phyloP scores from a whole-genome alignment of 164 flowering plant genomes.

The Macadamia tetraphylla region DNA sequence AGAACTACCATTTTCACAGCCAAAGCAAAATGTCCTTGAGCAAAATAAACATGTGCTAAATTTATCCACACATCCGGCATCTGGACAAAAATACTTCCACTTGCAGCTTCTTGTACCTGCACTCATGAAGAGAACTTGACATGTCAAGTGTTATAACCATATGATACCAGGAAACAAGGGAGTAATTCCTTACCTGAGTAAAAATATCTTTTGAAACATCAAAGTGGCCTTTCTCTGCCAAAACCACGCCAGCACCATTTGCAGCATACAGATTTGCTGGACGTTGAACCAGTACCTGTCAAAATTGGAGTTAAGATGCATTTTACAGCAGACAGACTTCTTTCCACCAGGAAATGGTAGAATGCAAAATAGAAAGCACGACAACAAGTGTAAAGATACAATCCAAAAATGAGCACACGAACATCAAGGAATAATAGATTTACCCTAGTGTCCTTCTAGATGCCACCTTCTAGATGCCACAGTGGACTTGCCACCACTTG shows the following conservation, averaged over 20 bases:
- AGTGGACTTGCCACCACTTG: too few relatives aligned
- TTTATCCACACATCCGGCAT: conserved; percentile 99
- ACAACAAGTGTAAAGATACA: too few relatives aligned
- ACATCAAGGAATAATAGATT: too few relatives aligned
- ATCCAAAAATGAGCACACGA: too few relatives aligned
- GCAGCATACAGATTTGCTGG: conserved; percentile 89
- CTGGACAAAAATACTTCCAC: conserved; percentile 87
- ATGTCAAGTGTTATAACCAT: not conserved
- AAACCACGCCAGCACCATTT: conserved; percentile 87
- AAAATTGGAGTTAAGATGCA: not conserved
- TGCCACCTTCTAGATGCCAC: too few relatives aligned
- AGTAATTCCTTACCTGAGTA: conserved; percentile 57
- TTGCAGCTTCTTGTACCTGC: conserved; percentile 97
- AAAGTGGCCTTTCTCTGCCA: conserved; percentile 96
- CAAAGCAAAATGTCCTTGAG: conserved; percentile 88
- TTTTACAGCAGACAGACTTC: not conserved
- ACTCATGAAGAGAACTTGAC: not conserved
- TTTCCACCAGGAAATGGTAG: not conserved
- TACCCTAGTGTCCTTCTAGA: too few relatives aligned
- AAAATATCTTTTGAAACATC: conserved; percentile 92
- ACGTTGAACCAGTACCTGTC: conserved; percentile 73
- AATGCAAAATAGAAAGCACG: not conserved
- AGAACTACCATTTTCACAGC: conserved; percentile 85
- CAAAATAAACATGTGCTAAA: conserved; percentile 93
- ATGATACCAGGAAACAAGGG: conserved; percentile 1